These are phyloP conservation scores for Sordariomycetes sp. DNA, from an alignment of 2,329 filamentous ascomycete species.

Conservation along the genomic window DNA sequence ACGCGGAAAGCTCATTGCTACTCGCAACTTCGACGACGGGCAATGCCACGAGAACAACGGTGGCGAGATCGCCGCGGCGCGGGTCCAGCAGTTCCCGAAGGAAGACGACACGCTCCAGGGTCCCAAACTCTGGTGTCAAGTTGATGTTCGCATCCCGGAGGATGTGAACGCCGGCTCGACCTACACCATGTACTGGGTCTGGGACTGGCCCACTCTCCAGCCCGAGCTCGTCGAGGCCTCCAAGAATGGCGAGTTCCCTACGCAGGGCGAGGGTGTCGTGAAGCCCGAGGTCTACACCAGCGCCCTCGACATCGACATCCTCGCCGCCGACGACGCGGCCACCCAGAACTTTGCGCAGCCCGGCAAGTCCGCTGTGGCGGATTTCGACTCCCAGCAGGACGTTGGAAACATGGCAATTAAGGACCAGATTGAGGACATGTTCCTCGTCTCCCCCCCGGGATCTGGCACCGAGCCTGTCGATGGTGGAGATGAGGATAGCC, in stretches of 20 bases:
- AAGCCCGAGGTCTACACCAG: constrained; percentile 29
- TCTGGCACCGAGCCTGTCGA: constrained; percentile 11
- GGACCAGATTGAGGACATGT: constrained; percentile 32
- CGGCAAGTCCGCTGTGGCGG: not conserved
- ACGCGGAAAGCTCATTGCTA: constrained; percentile 64
- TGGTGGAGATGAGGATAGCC: not conserved
- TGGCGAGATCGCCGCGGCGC: constrained; percentile 44
- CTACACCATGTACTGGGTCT: constrained; percentile 90
- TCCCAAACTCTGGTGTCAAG: constrained; percentile 66
- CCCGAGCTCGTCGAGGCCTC: constrained; percentile 24
- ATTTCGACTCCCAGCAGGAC: constrained; percentile 26
- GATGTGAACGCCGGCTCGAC: constrained; percentile 50
- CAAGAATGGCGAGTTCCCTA: constrained; percentile 26
- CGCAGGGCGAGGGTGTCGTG: constrained; percentile 8
- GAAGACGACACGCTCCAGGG: constrained; percentile 38
- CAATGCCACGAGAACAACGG: constrained; percentile 75
- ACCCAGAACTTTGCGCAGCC: not conserved
- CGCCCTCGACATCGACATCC: constrained; percentile 27
- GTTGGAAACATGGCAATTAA: constrained; percentile 31
- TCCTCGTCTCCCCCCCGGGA: constrained; percentile 22
- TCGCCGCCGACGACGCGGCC: constrained; percentile 9
- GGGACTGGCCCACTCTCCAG: constrained; percentile 73
- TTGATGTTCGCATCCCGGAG: constrained; percentile 63
- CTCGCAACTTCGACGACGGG: constrained; percentile 78
- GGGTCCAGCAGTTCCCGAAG: constrained; percentile 45